Conservation (phyloP, 352 stramenopile genomes). For the Globisporangium megalacanthum region DNA sequence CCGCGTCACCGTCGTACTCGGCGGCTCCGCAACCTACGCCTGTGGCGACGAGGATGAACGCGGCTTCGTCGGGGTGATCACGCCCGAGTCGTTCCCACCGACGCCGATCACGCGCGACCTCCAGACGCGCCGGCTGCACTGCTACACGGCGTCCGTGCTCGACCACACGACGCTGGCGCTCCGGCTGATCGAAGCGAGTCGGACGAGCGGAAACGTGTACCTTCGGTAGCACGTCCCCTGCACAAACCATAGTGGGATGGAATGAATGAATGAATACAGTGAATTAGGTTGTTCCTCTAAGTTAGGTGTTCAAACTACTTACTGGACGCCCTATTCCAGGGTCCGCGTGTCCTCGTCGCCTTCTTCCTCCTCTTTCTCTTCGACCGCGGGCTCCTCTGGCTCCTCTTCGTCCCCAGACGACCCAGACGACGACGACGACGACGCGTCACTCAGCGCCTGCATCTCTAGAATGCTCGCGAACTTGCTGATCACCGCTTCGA, state of each 20-base stretch:
- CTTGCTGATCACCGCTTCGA: constrained; percentile 55
- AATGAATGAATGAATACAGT: background rate
- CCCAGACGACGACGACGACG: background rate
- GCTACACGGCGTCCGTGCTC: constrained; percentile 71
- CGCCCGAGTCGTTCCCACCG: constrained; percentile 74
- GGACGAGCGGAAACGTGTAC: background rate
- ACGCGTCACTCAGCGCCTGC: constrained; percentile 1
- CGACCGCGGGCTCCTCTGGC: background rate
- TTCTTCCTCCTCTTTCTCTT: constrained; percentile 1
- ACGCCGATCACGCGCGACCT: constrained; percentile 74
- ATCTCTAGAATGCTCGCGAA: constrained; percentile 20
- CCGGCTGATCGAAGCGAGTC: constrained; percentile 42
- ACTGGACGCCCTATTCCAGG: too few relatives aligned
- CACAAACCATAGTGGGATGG: background rate
- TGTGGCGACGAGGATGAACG: constrained; percentile 17
- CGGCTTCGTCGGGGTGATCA: constrained; percentile 44
- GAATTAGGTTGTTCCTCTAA: too few relatives aligned
- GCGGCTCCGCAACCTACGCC: constrained; percentile 16
- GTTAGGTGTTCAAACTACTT: too few relatives aligned
- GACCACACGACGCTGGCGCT: constrained; percentile 71
- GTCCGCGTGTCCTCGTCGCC: background rate
- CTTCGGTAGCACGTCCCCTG: background rate
- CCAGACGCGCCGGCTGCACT: constrained; percentile 63
- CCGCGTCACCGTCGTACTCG: constrained; percentile 44
- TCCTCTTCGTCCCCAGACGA: background rate